Evolutionary conservation across 495 filamentous ascomycete genomes (phyloP).

Genomic region (Lentithecium fluviatile): DNA sequence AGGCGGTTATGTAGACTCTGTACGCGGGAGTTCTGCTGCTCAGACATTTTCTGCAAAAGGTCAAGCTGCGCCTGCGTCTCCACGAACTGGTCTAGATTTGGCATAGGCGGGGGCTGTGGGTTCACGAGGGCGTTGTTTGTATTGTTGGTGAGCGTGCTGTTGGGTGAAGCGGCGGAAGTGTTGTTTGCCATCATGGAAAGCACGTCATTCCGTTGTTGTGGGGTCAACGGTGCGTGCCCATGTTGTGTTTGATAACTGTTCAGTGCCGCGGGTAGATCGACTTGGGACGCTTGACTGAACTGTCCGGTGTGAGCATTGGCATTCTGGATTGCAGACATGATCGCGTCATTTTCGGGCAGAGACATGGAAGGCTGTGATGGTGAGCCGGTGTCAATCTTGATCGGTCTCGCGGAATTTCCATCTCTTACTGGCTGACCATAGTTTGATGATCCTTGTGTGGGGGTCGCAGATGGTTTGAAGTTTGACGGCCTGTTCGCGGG

Average conservation of each 20-base stretch:
- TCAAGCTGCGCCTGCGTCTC: slow-evolving; percentile 69
- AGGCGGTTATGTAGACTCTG: slow-evolving; percentile 67
- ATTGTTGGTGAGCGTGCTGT: slow-evolving; percentile 30
- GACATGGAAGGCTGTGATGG: slow-evolving; percentile 31
- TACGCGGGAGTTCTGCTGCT: slow-evolving; percentile 68
- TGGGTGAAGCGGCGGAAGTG: slow-evolving; percentile 37
- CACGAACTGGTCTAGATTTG: slow-evolving; percentile 54
- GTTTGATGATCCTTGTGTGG: not conserved
- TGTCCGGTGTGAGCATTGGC: slow-evolving; percentile 45
- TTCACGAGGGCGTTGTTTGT: slow-evolving; percentile 59
- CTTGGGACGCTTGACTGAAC: slow-evolving; percentile 44
- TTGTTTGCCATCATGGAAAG: slow-evolving; percentile 71
- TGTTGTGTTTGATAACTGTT: slow-evolving; percentile 63
- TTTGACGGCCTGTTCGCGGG: slow-evolving; percentile 22
- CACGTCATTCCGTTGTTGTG: slow-evolving; percentile 75
- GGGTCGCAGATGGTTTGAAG: slow-evolving; percentile 17
- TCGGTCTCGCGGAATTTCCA: slow-evolving; percentile 18
- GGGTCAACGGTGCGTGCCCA: slow-evolving; percentile 66
- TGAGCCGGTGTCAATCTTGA: slow-evolving; percentile 33
- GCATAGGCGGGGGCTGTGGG: slow-evolving; percentile 60
- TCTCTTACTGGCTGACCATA: slow-evolving; percentile 1
- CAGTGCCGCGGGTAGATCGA: slow-evolving; percentile 77
- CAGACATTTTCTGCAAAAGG: slow-evolving; percentile 67
- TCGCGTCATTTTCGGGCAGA: slow-evolving; percentile 57
- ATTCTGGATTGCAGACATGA: slow-evolving; percentile 68